Base-by-base conservation (phyloP, 2,329 filamentous ascomycete species). In the Xylaria polymorpha region DNA sequence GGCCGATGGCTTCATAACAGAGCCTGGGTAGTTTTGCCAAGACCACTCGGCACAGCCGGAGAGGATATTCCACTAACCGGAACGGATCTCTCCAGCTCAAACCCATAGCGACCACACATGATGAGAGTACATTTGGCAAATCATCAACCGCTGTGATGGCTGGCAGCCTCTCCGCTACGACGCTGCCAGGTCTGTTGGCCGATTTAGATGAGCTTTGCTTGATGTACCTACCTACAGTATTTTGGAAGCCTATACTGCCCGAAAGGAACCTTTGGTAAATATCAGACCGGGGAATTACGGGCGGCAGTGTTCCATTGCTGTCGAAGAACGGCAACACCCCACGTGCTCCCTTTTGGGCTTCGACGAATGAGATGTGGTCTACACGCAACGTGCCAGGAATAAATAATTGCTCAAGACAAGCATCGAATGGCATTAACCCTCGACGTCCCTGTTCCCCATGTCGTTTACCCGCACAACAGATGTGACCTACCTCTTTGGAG, bases 1-100 rank as follows among this genome's bases (percentile, higher is more conserved):
- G 78, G 74, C 0, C 71, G 77, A 6, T 81, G 79, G 80, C 66
- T 81, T 37, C 66, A 70, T 41, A 62, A 71, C 5, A 71, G 72
- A n/a, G 78, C 72, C 2, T 80, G 79, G 79, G 77, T 39, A 55
- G 10, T 25, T 20, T 37, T 6, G 48, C 48, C 25, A 51, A 32
- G 48, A n/a, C 6, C 29, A 12, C 29, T 20, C 4, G 29, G 29
- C 50, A 12, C 15, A 10, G 50, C 4, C 10, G 18, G 29, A 35
- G 15, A 53, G 15, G 10, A 32, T 32, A 15, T 20, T 35, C 48
- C 48, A 51, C 5, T 22, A 50, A 15, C 12, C 3, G 20, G 10
- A 50, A 15, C 14, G 15, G n/a, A 20, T 22, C 12, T 25, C 20
- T 9, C 20, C 48, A 25, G 14, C 48, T 53, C 22, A n/a, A 32